phyloP scores from a whole-genome alignment of 179 eudicot species.

The Beta lomatogona region DNA sequence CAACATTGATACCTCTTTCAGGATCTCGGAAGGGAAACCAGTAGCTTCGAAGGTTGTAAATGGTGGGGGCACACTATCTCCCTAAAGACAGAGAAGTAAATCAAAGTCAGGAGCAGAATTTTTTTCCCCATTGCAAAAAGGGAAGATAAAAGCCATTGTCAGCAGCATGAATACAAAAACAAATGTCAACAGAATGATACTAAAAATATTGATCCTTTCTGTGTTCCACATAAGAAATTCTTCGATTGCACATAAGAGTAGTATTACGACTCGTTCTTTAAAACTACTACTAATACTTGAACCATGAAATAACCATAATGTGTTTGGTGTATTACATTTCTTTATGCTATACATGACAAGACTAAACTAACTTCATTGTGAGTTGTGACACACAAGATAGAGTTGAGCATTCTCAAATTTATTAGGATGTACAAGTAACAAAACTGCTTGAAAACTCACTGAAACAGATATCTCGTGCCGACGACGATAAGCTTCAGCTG shows the following conservation, averaged over 20 bases:
- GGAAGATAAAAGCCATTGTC: neutral
- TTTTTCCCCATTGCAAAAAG: neutral
- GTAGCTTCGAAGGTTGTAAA: conserved; percentile 77
- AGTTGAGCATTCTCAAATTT: neutral
- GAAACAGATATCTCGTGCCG: conserved; percentile 80
- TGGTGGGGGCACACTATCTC: conserved; percentile 77
- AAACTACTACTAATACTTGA: neutral
- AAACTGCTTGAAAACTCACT: conserved; percentile 44
- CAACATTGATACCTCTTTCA: conserved; percentile 72
- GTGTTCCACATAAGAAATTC: neutral
- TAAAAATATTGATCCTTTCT: neutral
- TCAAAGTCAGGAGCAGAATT: conserved; percentile 4
- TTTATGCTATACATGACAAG: neutral
- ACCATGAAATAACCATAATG: neutral
- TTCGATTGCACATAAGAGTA: neutral
- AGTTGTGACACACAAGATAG: too few species aligned
- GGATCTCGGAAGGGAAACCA: conserved; percentile 80
- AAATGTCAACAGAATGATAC: neutral
- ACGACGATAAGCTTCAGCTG: conserved; percentile 74
- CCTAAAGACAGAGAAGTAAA: conserved; percentile 47
- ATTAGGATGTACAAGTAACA: neutral
- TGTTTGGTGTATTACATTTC: neutral
- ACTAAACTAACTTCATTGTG: neutral
- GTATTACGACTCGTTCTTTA: neutral
- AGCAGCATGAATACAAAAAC: neutral